phyloP scores from a whole-genome alignment of 768 basidiomycete genomes.

The Termitomyces sp. region DNA sequence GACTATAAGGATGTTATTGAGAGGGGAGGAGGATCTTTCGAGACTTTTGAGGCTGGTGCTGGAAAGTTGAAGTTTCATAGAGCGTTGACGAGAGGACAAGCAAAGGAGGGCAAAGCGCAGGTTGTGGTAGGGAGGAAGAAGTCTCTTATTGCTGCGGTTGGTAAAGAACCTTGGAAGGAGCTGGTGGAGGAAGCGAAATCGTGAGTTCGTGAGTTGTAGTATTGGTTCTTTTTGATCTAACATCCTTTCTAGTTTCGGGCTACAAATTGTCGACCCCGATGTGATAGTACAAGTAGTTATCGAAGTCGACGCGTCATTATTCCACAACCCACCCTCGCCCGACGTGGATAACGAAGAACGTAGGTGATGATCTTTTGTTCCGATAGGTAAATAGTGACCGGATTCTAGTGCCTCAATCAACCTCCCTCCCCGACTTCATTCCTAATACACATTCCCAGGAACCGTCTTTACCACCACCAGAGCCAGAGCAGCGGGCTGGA shows the following conservation, averaged over 20 bases:
- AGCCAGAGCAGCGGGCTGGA: slow-evolving; percentile 16
- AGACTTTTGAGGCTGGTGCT: slow-evolving; percentile 53
- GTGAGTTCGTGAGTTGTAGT: slow-evolving; percentile 31
- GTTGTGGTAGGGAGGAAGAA: slow-evolving; percentile 52
- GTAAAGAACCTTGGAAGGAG: slow-evolving; percentile 52
- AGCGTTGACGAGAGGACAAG: slow-evolving; percentile 49
- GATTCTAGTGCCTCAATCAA: slow-evolving; percentile 18
- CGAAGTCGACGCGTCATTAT: slow-evolving; percentile 30
- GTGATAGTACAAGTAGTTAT: slow-evolving; percentile 54
- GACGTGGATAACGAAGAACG: slow-evolving; percentile 18
- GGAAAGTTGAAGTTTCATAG: slow-evolving; percentile 52
- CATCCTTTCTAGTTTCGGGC: slow-evolving; percentile 28
- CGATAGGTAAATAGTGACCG: background rate
- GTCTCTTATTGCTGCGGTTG: slow-evolving; percentile 49
- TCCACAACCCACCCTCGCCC: slow-evolving; percentile 21
- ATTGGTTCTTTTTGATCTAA: background rate
- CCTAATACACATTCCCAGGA: slow-evolving; percentile 56
- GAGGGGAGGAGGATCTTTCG: slow-evolving; percentile 59
- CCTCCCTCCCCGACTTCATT: slow-evolving; percentile 47
- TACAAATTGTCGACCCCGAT: slow-evolving; percentile 45
- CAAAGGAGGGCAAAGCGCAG: slow-evolving; percentile 48
- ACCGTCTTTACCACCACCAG: slow-evolving; percentile 37
- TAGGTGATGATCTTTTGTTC: background rate
- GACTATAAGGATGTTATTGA: slow-evolving; percentile 55
- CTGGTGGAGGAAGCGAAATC: slow-evolving; percentile 48